Evolutionary conservation across 2,329 filamentous ascomycete genomes (phyloP).

Genomic region (Arthroderma uncinatum): DNA sequence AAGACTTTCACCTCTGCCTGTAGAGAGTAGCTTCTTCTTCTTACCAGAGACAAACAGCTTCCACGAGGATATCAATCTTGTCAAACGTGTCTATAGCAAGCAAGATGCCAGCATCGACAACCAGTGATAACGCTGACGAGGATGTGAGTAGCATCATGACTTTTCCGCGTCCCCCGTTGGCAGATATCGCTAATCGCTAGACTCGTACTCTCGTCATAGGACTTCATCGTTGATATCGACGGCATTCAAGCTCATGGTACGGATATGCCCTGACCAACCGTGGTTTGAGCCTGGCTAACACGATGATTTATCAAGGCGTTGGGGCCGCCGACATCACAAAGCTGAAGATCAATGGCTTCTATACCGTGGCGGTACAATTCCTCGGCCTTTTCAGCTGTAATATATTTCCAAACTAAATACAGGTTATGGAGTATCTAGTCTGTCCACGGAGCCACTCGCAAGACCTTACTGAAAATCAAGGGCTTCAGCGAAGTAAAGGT

Average conservation of each 20-base stretch:
- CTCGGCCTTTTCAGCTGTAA: not conserved
- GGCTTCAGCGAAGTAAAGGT: constrained; percentile 61
- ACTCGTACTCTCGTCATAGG: too few species aligned
- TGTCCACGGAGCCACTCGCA: constrained; percentile 49
- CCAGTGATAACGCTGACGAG: constrained; percentile 43
- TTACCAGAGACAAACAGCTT: not conserved
- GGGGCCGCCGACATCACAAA: constrained; percentile 55
- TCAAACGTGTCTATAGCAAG: not conserved
- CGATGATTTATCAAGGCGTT: constrained; percentile 44
- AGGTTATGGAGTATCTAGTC: constrained; percentile 32
- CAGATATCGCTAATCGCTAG: too few species aligned
- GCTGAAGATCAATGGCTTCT: constrained; percentile 51
- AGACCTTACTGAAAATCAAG: constrained; percentile 54
- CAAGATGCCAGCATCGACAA: constrained; percentile 43
- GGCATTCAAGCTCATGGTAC: constrained; percentile 53
- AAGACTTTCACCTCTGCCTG: not conserved
- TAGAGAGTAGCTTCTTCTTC: not conserved
- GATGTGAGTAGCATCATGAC: not conserved
- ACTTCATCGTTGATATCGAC: constrained; percentile 55
- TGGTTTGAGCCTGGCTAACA: not conserved
- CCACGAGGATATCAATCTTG: not conserved
- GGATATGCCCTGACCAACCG: not conserved
- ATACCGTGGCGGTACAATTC: constrained; percentile 48
- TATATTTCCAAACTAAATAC: not conserved
- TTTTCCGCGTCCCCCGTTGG: not conserved